phyloP scores from a whole-genome alignment of 371 early-diverging fungal species.

The Entomophthora muscae region DNA sequence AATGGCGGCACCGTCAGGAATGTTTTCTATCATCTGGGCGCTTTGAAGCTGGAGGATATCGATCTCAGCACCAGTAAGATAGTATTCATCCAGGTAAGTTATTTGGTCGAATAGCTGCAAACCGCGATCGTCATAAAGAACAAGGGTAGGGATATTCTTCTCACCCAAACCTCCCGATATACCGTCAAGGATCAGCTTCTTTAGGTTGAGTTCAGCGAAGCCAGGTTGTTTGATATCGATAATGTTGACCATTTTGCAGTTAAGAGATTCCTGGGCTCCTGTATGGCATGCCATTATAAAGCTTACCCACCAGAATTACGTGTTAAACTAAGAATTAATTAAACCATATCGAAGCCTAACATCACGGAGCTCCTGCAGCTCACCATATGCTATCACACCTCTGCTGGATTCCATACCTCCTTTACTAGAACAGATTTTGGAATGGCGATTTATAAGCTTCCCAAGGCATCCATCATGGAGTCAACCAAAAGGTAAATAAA shows the following conservation, averaged over 20 bases:
- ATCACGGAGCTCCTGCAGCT: too few relatives aligned
- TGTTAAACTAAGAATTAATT: too few relatives aligned
- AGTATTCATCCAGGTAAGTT: constrained; percentile 70
- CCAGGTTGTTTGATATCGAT: constrained; percentile 9
- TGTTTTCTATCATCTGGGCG: constrained; percentile 33
- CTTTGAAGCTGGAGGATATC: constrained; percentile 43
- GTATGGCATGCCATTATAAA: too few relatives aligned
- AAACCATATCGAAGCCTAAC: too few relatives aligned
- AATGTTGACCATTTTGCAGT: constrained; percentile 4
- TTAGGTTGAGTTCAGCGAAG: constrained; percentile 14
- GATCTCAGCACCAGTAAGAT: constrained; percentile 66
- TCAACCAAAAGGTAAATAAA: too few relatives aligned
- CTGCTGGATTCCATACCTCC: too few relatives aligned
- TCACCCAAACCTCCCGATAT: constrained; percentile 17
- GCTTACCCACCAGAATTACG: too few relatives aligned
- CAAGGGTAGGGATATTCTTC: constrained; percentile 44
- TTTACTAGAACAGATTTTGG: too few relatives aligned
- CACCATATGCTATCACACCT: too few relatives aligned
- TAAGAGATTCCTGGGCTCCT: too few relatives aligned
- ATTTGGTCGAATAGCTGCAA: constrained; percentile 75
- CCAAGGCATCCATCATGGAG: too few relatives aligned
- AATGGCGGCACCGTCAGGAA: constrained; percentile 43
- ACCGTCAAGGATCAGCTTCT: constrained; percentile 24
- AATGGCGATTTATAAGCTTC: too few relatives aligned
- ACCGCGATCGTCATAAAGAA: constrained; percentile 69